Conservation (phyloP, 306 rosid species). For the Begonia masoniana region DNA sequence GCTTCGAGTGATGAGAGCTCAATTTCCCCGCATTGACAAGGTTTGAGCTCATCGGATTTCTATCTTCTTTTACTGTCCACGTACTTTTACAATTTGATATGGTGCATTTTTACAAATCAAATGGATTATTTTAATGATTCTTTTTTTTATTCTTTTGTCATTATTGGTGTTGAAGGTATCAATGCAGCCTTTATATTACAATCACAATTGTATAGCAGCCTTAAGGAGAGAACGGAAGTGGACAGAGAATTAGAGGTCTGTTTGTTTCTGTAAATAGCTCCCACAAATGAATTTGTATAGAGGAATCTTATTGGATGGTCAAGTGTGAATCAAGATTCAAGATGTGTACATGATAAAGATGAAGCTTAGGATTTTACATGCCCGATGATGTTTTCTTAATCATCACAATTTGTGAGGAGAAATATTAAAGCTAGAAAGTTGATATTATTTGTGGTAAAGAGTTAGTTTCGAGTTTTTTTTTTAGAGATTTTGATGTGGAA, state of each 20-base stretch:
- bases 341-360: no score
- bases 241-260: conserved; percentile 85
- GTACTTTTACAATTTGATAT: background rate
- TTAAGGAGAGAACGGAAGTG: conserved; percentile 77
- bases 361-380: no score
- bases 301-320: no score
- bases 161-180: conserved; percentile 26
- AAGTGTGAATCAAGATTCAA: no score
- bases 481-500: no score
- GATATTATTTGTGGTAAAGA: no score
- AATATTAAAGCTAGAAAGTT: no score
- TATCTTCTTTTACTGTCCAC: background rate
- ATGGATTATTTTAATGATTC: background rate
- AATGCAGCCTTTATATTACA: conserved; percentile 60
- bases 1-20: conserved; percentile 89
- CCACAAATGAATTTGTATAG: background rate
- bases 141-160: background rate
- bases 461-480: no score
- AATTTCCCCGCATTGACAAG: conserved; percentile 55
- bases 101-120: background rate
- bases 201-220: conserved; percentile 89
- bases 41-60: conserved; percentile 16
- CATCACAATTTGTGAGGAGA: no score
- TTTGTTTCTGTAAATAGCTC: background rate
- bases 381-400: no score